Conservation (phyloP, 2,329 filamentous ascomycete genomes). For the Fusarium clavum region DNA sequence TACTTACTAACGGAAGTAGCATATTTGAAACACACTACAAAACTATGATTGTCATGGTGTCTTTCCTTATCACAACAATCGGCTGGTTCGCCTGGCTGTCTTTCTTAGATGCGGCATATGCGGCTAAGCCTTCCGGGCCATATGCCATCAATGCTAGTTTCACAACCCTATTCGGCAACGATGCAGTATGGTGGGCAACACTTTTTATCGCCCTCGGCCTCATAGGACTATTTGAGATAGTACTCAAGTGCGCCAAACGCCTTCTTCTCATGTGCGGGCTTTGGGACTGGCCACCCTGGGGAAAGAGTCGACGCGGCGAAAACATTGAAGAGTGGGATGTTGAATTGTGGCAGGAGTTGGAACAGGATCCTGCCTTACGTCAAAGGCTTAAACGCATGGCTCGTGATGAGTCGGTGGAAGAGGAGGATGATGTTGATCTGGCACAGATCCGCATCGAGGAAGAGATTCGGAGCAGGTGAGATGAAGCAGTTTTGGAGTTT, state of each 20-base stretch:
- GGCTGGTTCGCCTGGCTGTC: conserved; percentile 82
- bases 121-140: conserved; percentile 56
- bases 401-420: conserved; percentile 48
- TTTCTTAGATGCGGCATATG: conserved; percentile 75
- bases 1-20: conserved; percentile 50
- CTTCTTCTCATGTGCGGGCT: conserved; percentile 59
- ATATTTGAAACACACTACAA: conserved; percentile 84
- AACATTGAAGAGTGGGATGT: conserved; percentile 63
- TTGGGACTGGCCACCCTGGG: conserved; percentile 62
- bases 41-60: conserved; percentile 69
- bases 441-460: conserved; percentile 32
- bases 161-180: conserved; percentile 72
- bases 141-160: conserved; percentile 80
- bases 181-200: conserved; percentile 79
- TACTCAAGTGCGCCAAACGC: conserved; percentile 63
- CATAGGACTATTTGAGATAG: conserved; percentile 73
- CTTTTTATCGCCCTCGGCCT: conserved; percentile 72
- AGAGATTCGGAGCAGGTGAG: conserved; percentile 26
- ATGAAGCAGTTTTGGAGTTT: conserved; percentile 27
- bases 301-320: conserved; percentile 49
- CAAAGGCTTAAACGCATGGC: conserved; percentile 58
- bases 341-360: conserved; percentile 69
- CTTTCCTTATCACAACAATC: conserved; percentile 67
- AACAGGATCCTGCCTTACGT: conserved; percentile 61
- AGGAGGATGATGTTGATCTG: conserved; percentile 41